Evolutionary conservation across 495 filamentous ascomycete genomes (phyloP).

Genomic region (Xylaria telfairii): DNA sequence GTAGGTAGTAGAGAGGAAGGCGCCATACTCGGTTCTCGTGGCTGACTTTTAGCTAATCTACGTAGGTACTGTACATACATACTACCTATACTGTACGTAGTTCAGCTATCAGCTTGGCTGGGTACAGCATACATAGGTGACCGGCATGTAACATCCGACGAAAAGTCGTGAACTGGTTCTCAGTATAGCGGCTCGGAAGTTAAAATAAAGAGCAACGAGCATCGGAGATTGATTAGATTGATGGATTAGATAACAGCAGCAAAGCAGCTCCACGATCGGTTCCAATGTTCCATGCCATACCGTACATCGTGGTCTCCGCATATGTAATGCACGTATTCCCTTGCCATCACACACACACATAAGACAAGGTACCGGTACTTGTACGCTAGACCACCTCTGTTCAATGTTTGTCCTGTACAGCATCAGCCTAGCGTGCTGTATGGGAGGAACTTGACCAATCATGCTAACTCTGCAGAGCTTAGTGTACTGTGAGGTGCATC

Average conservation of each 20-base stretch:
- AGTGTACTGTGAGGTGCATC: too few species aligned
- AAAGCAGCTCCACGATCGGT: conserved; percentile 8
- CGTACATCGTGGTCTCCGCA: too few species aligned
- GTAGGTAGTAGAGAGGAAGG: too few species aligned
- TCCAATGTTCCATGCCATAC: not conserved
- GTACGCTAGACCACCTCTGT: not conserved
- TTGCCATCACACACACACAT: not conserved
- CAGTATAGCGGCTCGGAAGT: not conserved
- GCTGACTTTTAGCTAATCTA: too few species aligned
- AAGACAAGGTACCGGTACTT: not conserved
- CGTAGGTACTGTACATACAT: too few species aligned
- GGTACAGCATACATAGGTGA: too few species aligned
- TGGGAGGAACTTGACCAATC: too few species aligned
- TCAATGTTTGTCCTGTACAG: not conserved
- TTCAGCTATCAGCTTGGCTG: too few species aligned
- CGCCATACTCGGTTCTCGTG: too few species aligned
- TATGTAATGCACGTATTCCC: conserved; percentile 26
- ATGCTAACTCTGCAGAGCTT: not conserved
- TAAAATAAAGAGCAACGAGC: not conserved
- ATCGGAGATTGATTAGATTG: conserved; percentile 31
- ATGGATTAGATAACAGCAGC: conserved; percentile 30
- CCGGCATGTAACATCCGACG: not conserved
- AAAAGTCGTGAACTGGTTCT: not conserved
- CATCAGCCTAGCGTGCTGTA: not conserved
- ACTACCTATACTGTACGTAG: too few species aligned